phyloP scores from a whole-genome alignment of 495 filamentous ascomycete species.

The Lichina pygmaea region DNA sequence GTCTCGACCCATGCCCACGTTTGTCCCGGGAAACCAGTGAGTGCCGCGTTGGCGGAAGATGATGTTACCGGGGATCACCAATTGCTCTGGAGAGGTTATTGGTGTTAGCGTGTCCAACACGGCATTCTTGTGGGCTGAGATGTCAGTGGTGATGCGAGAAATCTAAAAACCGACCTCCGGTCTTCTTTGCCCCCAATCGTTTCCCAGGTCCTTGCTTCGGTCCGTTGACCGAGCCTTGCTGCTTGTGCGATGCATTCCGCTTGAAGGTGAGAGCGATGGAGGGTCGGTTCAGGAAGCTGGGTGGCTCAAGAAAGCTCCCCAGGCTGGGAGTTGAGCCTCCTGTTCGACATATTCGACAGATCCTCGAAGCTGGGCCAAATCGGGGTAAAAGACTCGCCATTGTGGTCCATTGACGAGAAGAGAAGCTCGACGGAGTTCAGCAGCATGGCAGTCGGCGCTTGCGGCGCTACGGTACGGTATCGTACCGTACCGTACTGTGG shows the following conservation, averaged over 20 bases:
- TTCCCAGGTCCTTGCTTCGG: slow-evolving; percentile 74
- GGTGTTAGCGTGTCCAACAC: slow-evolving; percentile 1
- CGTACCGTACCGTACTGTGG: too few species aligned
- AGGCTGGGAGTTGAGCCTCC: too few species aligned
- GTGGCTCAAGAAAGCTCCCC: too few species aligned
- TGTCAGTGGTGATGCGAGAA: background rate
- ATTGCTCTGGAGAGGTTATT: slow-evolving; percentile 30
- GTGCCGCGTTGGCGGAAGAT: slow-evolving; percentile 93
- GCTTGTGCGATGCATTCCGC: slow-evolving; percentile 59
- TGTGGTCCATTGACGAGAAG: too few species aligned
- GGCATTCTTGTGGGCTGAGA: too few species aligned
- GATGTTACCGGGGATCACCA: slow-evolving; percentile 84
- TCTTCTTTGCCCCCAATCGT: slow-evolving; percentile 83
- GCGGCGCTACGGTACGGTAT: too few species aligned
- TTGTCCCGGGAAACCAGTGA: slow-evolving; percentile 81
- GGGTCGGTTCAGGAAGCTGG: too few species aligned
- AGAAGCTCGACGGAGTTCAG: too few species aligned
- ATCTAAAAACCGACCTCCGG: slow-evolving; percentile 29
- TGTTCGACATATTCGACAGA: too few species aligned
- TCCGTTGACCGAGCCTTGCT: slow-evolving; percentile 65
- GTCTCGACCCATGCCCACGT: slow-evolving; percentile 80
- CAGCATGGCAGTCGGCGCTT: too few species aligned
- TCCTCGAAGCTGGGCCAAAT: too few species aligned
- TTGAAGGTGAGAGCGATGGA: slow-evolving; percentile 8
- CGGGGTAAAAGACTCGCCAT: too few species aligned